Conservation (phyloP, 306 rosid genomes). For the Vigna reflexopilosa region DNA sequence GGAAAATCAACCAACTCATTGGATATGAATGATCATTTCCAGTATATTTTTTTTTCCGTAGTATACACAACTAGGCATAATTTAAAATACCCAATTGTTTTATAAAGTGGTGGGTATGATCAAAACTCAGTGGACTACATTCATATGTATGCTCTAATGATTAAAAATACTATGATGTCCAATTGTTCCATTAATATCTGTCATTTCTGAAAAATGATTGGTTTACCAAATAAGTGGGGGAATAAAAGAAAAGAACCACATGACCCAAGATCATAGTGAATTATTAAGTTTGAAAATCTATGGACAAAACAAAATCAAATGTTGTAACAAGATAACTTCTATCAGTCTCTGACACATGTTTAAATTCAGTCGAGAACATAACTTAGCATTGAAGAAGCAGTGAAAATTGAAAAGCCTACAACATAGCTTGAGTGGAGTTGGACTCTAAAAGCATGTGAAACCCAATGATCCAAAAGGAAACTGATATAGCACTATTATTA, state of each 20-base stretch:
- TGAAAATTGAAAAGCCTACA: conserved; percentile 21
- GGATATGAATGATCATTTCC: background rate
- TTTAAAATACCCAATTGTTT: background rate
- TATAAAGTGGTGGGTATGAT: background rate
- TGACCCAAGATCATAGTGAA: background rate
- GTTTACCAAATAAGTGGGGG: conserved; percentile 31
- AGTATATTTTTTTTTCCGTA: background rate
- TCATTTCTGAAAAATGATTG: conserved; percentile 2
- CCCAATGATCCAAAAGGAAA: conserved; percentile 22
- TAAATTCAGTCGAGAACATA: background rate
- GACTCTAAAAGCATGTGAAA: conserved; percentile 31
- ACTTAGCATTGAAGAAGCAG: conserved; percentile 11
- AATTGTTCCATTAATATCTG: conserved; percentile 3
- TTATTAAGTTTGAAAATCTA: conserved; percentile 17
- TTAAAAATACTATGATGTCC: conserved; percentile 11
- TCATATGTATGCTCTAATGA: conserved; percentile 6
- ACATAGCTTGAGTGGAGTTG: conserved; percentile 1
- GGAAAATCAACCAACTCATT: conserved; percentile 9
- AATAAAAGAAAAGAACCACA: background rate
- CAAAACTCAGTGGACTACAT: background rate
- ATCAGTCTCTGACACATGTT: background rate
- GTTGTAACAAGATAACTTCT: background rate
- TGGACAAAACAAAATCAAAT: conserved; percentile 12
- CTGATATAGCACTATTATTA: background rate
- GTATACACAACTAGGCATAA: background rate